These are phyloP conservation scores for Teunomyces tritomae DNA, from an alignment of 805 yeast species.

Conservation along the genomic window DNA sequence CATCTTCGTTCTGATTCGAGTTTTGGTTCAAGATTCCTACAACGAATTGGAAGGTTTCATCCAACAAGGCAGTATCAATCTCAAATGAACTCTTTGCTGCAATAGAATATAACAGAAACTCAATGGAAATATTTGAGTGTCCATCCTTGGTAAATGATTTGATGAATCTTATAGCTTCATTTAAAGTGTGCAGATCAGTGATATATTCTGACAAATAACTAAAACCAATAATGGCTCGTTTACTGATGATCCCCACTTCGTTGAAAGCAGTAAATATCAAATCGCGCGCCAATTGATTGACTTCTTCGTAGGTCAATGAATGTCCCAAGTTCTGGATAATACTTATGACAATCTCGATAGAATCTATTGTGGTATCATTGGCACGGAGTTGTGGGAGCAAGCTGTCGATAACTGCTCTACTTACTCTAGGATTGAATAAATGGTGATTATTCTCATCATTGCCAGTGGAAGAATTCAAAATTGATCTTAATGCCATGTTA, in stretches of 20 bases:
- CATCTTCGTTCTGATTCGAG: constrained; percentile 10
- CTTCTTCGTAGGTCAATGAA: constrained; percentile 35
- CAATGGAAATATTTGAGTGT: neutral
- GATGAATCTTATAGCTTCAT: constrained; percentile 1
- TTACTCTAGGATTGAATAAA: constrained; percentile 12
- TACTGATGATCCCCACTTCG: constrained; percentile 46
- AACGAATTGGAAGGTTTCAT: constrained; percentile 6
- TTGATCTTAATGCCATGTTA: constrained; percentile 50
- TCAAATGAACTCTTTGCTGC: constrained; percentile 3
- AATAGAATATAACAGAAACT: constrained; percentile 8
- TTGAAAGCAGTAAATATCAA: constrained; percentile 38
- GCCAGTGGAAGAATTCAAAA: constrained; percentile 23
- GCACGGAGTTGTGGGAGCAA: constrained; percentile 39
- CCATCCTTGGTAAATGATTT: neutral
- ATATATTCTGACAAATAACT: constrained; percentile 37
- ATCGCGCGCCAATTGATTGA: constrained; percentile 20
- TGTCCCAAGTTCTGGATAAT: constrained; percentile 49
- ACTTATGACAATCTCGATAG: constrained; percentile 60
- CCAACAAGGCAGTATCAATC: constrained; percentile 5
- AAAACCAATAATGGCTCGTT: constrained; percentile 48
- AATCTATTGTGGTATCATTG: constrained; percentile 46
- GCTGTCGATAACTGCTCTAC: constrained; percentile 30
- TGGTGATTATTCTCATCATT: neutral
- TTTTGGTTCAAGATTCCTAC: constrained; percentile 2
- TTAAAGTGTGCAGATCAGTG: constrained; percentile 1